These are phyloP conservation scores for Penicillium sp. DNA, from an alignment of 2,329 filamentous ascomycete genomes.

Conservation along the genomic window DNA sequence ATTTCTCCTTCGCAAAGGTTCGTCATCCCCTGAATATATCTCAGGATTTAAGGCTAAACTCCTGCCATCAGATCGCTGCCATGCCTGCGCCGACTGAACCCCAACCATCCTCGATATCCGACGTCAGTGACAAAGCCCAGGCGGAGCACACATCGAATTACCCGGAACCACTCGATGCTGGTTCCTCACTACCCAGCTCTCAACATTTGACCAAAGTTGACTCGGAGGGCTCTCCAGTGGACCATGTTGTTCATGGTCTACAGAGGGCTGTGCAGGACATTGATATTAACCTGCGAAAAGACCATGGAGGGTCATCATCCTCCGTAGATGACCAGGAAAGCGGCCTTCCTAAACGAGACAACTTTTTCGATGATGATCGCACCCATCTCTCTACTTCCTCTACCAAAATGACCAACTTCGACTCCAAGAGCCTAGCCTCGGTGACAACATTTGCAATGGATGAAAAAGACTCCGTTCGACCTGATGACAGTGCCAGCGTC, in stretches of 20 bases:
- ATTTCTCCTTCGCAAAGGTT: slow-evolving; percentile 76
- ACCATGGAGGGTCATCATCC: slow-evolving; percentile 25
- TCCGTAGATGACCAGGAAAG: slow-evolving; percentile 30
- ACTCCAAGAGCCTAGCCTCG: slow-evolving; percentile 92
- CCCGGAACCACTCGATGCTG: slow-evolving; percentile 21
- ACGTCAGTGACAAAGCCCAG: slow-evolving; percentile 28
- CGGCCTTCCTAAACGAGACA: slow-evolving; percentile 35
- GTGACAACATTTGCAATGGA: slow-evolving; percentile 95
- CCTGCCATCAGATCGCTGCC: slow-evolving; percentile 41
- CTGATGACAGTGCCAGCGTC: slow-evolving; percentile 93
- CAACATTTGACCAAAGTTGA: slow-evolving; percentile 17
- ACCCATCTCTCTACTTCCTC: slow-evolving; percentile 58
- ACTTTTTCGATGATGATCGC: slow-evolving; percentile 47
- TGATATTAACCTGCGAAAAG: slow-evolving; percentile 30
- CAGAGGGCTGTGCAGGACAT: slow-evolving; percentile 35
- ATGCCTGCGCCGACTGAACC: slow-evolving; percentile 38
- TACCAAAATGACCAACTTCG: slow-evolving; percentile 84
- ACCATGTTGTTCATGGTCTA: slow-evolving; percentile 31
- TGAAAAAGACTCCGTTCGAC: slow-evolving; percentile 91
- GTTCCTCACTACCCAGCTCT: slow-evolving; percentile 18
- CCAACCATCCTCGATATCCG: slow-evolving; percentile 24
- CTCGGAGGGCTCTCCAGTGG: slow-evolving; percentile 17
- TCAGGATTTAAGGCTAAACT: not conserved
- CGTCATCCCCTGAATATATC: slow-evolving; percentile 18
- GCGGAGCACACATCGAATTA: slow-evolving; percentile 15